A percentile compares a stretch with the other conserved stretches of the same genome.
phyloP scores from a whole-genome alignment of 139 green algal genomes.

The Micractinium conductrix region DNA sequence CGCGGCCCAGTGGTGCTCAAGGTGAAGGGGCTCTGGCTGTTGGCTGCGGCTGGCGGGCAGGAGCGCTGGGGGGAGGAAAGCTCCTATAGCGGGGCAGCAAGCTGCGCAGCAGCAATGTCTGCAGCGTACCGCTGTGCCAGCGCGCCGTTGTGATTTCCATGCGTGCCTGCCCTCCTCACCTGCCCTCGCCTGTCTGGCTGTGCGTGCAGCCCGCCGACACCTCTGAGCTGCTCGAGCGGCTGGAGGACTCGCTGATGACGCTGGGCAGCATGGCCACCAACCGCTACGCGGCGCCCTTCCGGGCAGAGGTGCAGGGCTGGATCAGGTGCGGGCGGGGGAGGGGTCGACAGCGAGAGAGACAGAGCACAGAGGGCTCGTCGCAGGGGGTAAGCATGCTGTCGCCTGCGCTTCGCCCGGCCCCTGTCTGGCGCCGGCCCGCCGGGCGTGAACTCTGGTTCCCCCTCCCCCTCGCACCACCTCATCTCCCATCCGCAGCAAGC shows the following conservation, averaged over 20 bases:
- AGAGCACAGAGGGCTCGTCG: neutral
- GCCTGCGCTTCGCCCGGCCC: neutral
- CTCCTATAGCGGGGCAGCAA: neutral
- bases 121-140: neutral
- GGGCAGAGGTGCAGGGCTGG: conserved; percentile 81
- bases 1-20: conserved; percentile 90
- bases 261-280: conserved; percentile 93
- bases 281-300: conserved; percentile 88
- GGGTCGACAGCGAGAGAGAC: neutral
- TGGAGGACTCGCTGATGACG: conserved; percentile 96
- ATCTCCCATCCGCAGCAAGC: conserved; percentile 56
- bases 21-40: conserved; percentile 26
- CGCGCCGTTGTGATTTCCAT: neutral
- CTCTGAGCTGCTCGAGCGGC: conserved; percentile 92
- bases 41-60: neutral
- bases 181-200: neutral
- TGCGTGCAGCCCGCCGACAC: conserved; percentile 73
- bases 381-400: too few species aligned
- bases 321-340: conserved; percentile 1
- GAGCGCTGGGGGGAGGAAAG: too few species aligned
- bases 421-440: neutral
- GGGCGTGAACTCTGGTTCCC: neutral
- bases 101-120: neutral
- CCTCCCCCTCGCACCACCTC: neutral
- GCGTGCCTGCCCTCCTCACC: neutral